Evolutionary conservation across 208 protist species (phyloP), one percentile per base, ranked within the genome.

Genomic region (Leishmania tarentolae): DNA sequence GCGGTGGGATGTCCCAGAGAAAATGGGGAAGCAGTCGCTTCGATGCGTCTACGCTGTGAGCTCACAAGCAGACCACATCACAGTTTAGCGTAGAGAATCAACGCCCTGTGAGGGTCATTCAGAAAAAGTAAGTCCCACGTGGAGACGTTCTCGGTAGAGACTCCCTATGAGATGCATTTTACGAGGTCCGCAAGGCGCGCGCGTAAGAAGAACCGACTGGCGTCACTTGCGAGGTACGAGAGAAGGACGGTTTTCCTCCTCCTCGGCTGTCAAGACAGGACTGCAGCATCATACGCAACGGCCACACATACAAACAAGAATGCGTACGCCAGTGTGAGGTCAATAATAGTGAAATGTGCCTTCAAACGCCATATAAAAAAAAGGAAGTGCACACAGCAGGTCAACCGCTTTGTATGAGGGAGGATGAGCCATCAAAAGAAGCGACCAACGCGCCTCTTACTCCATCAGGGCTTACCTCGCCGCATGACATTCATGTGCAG

Each of bases 401-500:
- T 69, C 42, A 40, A 37, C 37, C 17, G 13, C 37, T 8, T 21
- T 11, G 65, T 17, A 2, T 44, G 19, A 37, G 11, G 19, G 21
- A 46, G 15, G 15, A 31, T 31, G 65, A 44, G 35, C 9, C 35
- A 28, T 31, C 35, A 13, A 44, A 31, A 44, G 19, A 37, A 17
- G 4, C n/a, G 44, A 19, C 35, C 11, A 44, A 40, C 7, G 37
- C 44, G 13, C n/a, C 31, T 31, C 17, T 28, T 21, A 28, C 65
- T 42, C 31, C n/a, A 53, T 75, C 71, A 78, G 15, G 61, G 42
- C 37, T 83, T 79, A 21, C 24, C 61, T 40, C 59, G 75, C 31
- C 85, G 86, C 71, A 92, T 81, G 3, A 97, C 84, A 47, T 87
- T 97, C 50, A 79, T 80, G 19, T 89, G 90, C 57, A 97, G 61